Percentiles rank a stretch among this genome's conserved stretches.
phyloP scores from a whole-genome alignment of 176 grass and related monocot species.

The Aegilops speltoides region DNA sequence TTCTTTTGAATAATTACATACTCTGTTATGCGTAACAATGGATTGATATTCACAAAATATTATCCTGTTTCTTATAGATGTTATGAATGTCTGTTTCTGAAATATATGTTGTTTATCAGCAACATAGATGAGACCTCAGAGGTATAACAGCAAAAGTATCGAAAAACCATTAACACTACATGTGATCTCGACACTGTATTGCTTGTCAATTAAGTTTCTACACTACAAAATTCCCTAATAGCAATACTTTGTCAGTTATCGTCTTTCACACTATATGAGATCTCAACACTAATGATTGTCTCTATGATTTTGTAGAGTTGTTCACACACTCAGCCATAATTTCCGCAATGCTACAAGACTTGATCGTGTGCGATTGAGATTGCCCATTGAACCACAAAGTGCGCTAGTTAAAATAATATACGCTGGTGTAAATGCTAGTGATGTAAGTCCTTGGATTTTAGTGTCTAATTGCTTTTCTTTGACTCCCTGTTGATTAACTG shows the following conservation, averaged over 20 bases:
- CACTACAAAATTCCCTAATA: neutral
- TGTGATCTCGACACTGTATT: neutral
- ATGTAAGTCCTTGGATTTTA: constrained; percentile 58
- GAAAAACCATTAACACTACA: neutral
- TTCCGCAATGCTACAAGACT: constrained; percentile 86
- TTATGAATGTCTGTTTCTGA: neutral
- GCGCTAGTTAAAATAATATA: constrained; percentile 94
- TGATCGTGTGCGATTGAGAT: constrained; percentile 62
- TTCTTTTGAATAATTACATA: neutral
- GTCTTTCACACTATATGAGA: neutral
- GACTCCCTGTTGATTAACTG: constrained; percentile 22
- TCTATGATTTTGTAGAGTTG: constrained; percentile 72
- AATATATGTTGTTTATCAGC: neutral
- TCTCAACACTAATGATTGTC: constrained; percentile 11
- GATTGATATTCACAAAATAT: neutral
- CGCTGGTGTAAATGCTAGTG: constrained; percentile 99
- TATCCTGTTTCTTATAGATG: too few species aligned
- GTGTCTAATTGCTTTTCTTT: constrained; percentile 10
- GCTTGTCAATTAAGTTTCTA: neutral
- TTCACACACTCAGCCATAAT: constrained; percentile 88
- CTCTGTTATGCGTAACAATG: neutral
- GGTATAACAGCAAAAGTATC: neutral
- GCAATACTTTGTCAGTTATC: constrained; percentile 17
- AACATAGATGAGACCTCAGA: neutral
- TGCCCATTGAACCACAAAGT: constrained; percentile 72